A percentile compares a stretch with the other conserved stretches of the same genome.
These are phyloP conservation scores for Blastobotrys ciferrii DNA, from an alignment of 1,139 yeast species.

Conservation along the genomic window DNA sequence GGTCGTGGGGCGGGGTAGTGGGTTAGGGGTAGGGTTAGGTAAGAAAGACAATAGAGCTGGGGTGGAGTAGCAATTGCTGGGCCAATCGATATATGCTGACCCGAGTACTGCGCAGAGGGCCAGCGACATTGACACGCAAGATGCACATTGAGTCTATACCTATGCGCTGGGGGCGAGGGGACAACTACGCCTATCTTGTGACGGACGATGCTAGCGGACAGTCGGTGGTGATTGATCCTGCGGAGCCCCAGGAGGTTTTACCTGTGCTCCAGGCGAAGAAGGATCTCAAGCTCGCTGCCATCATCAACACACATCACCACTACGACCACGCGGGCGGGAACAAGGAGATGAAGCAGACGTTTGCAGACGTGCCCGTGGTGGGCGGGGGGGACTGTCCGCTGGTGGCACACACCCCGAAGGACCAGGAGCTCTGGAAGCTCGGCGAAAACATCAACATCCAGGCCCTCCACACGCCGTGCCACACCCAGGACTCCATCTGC, in stretches of 20 bases:
- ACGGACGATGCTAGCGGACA: slow-evolving; percentile 64
- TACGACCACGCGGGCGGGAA: slow-evolving; percentile 95
- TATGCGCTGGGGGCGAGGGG: slow-evolving; percentile 95
- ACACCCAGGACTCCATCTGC: slow-evolving; percentile 93
- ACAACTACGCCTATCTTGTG: slow-evolving; percentile 81
- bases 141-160: slow-evolving; percentile 84
- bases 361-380: slow-evolving; percentile 64
- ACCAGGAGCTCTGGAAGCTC: slow-evolving; percentile 43
- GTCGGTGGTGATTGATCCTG: slow-evolving; percentile 91
- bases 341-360: slow-evolving; percentile 41
- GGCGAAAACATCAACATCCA: slow-evolving; percentile 67
- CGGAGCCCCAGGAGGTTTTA: slow-evolving; percentile 65
- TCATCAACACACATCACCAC: slow-evolving; percentile 95
- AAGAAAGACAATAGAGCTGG: no score
- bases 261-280: slow-evolving; percentile 42
- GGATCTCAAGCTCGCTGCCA: slow-evolving; percentile 54
- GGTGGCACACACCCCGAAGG: slow-evolving; percentile 66
- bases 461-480: slow-evolving; percentile 95
- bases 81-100: no score
- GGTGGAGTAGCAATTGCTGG: no score
- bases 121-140: no score
- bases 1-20: no score
- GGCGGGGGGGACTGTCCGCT: slow-evolving; percentile 80
- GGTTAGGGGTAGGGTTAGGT: no score
- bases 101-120: no score